Evolutionary conservation across 208 protist genomes (phyloP).

Genomic region (Wallacemonas sp.): DNA sequence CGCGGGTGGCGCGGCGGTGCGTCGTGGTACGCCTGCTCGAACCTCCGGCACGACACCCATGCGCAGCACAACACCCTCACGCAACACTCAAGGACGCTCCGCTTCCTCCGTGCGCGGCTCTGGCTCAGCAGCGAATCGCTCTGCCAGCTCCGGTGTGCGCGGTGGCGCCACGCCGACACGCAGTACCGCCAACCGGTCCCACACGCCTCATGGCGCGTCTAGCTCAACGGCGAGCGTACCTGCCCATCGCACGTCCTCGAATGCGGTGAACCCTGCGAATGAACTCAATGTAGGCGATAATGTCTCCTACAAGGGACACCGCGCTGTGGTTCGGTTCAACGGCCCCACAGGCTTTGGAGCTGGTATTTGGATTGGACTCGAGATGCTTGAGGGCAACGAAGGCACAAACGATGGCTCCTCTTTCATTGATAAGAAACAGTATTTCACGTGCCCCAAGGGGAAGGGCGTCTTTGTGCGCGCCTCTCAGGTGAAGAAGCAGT

Average conservation of each 20-base stretch:
- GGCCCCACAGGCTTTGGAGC: slow-evolving; percentile 81
- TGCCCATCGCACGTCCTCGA: slow-evolving; percentile 6
- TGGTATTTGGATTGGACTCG: slow-evolving; percentile 87
- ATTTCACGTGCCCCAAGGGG: slow-evolving; percentile 89
- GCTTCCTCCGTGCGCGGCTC: slow-evolving; percentile 14
- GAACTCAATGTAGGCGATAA: slow-evolving; percentile 74
- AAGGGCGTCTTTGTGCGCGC: slow-evolving; percentile 90
- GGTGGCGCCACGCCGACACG: slow-evolving; percentile 22
- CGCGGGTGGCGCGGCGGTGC: slow-evolving; percentile 66
- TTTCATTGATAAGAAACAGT: slow-evolving; percentile 91
- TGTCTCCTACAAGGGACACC: slow-evolving; percentile 85
- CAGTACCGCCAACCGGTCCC: slow-evolving; percentile 30
- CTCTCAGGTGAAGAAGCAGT: slow-evolving; percentile 76
- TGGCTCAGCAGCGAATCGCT: slow-evolving; percentile 1
- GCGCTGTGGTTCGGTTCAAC: slow-evolving; percentile 85
- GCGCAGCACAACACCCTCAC: slow-evolving; percentile 39
- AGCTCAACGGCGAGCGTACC: not conserved
- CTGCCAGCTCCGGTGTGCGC: not conserved
- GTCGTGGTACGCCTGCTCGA: slow-evolving; percentile 81
- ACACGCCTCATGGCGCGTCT: slow-evolving; percentile 16
- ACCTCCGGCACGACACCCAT: slow-evolving; percentile 54
- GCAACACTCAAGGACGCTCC: slow-evolving; percentile 20
- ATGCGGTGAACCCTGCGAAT: slow-evolving; percentile 52
- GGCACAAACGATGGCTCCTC: slow-evolving; percentile 89
- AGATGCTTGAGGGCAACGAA: slow-evolving; percentile 90